Conservation (phyloP, 2,329 filamentous ascomycete species). For the Corinectria fuckeliana region DNA sequence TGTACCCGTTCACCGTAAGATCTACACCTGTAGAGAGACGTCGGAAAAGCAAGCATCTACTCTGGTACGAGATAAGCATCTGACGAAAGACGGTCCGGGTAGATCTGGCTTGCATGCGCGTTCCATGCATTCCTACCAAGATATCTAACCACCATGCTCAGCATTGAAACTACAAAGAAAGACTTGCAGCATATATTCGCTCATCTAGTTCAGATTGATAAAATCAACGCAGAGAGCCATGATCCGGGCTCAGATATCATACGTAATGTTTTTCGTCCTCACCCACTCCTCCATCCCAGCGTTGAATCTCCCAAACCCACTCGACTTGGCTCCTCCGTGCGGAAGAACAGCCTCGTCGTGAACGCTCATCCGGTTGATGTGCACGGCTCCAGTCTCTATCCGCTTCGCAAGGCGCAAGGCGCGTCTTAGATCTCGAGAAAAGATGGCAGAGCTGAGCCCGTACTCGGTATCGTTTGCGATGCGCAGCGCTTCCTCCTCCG, state of each 20-base stretch:
- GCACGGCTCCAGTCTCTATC: slow-evolving; percentile 68
- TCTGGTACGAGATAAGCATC: background rate
- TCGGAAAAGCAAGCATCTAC: background rate
- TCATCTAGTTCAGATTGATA: background rate
- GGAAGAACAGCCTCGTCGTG: slow-evolving; percentile 20
- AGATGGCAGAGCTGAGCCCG: slow-evolving; percentile 73
- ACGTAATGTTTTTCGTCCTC: slow-evolving; percentile 16
- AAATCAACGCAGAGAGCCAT: background rate
- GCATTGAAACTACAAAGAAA: no score
- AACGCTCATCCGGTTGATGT: slow-evolving; percentile 20
- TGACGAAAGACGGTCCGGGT: background rate
- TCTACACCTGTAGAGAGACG: background rate
- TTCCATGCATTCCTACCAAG: background rate
- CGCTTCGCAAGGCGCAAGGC: slow-evolving; percentile 63
- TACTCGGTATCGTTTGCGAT: slow-evolving; percentile 84
- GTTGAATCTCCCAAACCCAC: slow-evolving; percentile 20
- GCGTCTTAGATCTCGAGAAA: slow-evolving; percentile 68
- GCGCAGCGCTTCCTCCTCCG: slow-evolving; percentile 72
- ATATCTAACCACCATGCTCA: no score
- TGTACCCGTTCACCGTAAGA: background rate
- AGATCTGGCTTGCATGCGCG: background rate
- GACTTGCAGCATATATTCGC: background rate
- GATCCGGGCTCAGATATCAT: background rate
- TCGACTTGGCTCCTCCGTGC: slow-evolving; percentile 20
- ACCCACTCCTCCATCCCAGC: slow-evolving; percentile 15